Conservation (phyloP, 2,329 filamentous ascomycete species). For the Diplodia intermedia region DNA sequence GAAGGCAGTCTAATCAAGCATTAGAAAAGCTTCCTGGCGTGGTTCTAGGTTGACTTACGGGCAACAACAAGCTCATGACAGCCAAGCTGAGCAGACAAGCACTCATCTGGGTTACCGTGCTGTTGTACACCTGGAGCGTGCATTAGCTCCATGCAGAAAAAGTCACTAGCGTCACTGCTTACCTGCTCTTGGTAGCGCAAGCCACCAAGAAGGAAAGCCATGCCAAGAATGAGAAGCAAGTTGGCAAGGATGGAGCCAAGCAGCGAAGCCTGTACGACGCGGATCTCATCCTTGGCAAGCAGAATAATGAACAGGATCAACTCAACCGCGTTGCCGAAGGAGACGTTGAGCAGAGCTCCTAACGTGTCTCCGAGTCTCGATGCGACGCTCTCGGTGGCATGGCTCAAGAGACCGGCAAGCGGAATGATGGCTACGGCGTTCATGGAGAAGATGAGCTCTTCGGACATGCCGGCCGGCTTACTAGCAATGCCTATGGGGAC, state of each 20-base stretch:
- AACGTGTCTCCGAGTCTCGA: constrained; percentile 56
- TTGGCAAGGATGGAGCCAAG: constrained; percentile 91
- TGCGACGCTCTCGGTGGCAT: constrained; percentile 59
- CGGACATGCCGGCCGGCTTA: constrained; percentile 53
- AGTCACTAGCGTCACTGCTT: constrained; percentile 36
- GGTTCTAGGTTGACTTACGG: constrained; percentile 59
- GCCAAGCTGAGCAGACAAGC: constrained; percentile 89
- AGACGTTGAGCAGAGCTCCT: constrained; percentile 59
- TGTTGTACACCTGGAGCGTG: constrained; percentile 77
- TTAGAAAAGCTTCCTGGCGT: neutral
- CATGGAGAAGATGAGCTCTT: constrained; percentile 58
- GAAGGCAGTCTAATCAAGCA: constrained; percentile 74
- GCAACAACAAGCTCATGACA: constrained; percentile 85
- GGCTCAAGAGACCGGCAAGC: constrained; percentile 56
- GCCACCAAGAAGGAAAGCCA: constrained; percentile 88
- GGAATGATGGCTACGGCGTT: constrained; percentile 61
- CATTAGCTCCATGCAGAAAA: constrained; percentile 34
- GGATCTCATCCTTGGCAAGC: constrained; percentile 72
- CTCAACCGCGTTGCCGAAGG: constrained; percentile 61
- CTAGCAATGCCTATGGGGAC: constrained; percentile 78
- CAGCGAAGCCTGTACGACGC: constrained; percentile 89
- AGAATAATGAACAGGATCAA: constrained; percentile 58
- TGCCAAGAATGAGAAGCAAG: constrained; percentile 85
- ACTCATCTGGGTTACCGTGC: constrained; percentile 94
- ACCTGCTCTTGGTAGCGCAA: constrained; percentile 86